Base-by-base conservation (phyloP, 495 filamentous ascomycete species). In the Aspergillus olivimuriae region DNA sequence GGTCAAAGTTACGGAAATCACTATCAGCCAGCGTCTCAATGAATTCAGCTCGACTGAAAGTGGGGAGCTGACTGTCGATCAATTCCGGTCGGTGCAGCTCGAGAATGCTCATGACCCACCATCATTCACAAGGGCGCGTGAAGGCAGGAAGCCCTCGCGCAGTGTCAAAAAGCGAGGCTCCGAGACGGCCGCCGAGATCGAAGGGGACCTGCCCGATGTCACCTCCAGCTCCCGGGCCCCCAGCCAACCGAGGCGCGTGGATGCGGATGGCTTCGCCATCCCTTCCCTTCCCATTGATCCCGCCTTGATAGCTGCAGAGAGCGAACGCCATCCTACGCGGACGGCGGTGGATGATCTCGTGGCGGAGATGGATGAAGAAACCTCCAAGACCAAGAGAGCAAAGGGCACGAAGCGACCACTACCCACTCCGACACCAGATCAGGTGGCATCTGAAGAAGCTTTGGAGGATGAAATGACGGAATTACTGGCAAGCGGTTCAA, bases 1-100 rank as follows among this genome's bases (percentile, higher is more conserved):
- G 14, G 94, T 95, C 46, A 95, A 95, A 52, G 90, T 96, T 21
- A 88, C 89, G 8, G 91, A 94, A 52, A 70, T 84, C 22, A 98
- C 92, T 3, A 86, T 98, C 50, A 81, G 83, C 43, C 85, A 90
- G 51, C 86, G 92, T 44, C 73, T 98, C 24, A 81, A 85, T 18
- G 92, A 98, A 53, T 98, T 96, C 58, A 84, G 84, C 39, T 77
- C 77, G 4, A 94, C 90, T 0, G 82, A 84, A 39, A 86, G 81
- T 52, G 82, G 86, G 30, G 74, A 75, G 30, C 69, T 96, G 52
- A 91, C 88, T 0, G 84, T 97, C 4, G 82, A 89, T 34, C 84
- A 96, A 54, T 97, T 97, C 50, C 72, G 88, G 23, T 82, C 78
- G 18, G 77, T 79, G 20, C 75, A 79, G 60, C 44, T 82, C 40